Evolutionary conservation across 164 flowering plant genomes (phyloP).

Genomic region (Vitis labrusca): DNA sequence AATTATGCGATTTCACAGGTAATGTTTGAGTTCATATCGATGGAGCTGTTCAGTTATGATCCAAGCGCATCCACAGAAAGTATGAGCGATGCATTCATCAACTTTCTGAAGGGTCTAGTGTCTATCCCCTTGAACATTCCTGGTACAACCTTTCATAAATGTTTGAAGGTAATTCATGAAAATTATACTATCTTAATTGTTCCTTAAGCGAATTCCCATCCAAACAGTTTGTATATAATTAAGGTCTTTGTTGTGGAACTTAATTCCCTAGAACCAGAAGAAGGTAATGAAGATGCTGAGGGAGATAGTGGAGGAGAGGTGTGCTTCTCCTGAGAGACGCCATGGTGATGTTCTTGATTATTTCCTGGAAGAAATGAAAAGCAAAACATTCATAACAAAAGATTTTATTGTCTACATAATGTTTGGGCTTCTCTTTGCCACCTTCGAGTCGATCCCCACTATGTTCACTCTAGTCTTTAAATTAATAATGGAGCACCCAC

Average conservation of each 20-base stretch:
- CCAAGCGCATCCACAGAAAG: background rate
- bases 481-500: slow-evolving; percentile 33
- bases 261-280: slow-evolving; percentile 7
- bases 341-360: slow-evolving; percentile 31
- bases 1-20: background rate
- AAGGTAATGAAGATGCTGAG: slow-evolving; percentile 7
- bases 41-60: slow-evolving; percentile 15
- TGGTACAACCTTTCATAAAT: slow-evolving; percentile 27
- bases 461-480: slow-evolving; percentile 26
- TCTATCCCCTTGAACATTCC: slow-evolving; percentile 26
- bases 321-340: slow-evolving; percentile 9
- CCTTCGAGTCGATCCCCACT: slow-evolving; percentile 25
- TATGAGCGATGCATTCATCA: slow-evolving; percentile 2
- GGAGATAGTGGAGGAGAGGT: slow-evolving; percentile 20
- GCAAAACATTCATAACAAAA: slow-evolving; percentile 24
- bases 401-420: slow-evolving; percentile 23
- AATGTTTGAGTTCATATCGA: slow-evolving; percentile 18
- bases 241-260: too few species aligned
- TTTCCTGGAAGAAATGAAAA: slow-evolving; percentile 20
- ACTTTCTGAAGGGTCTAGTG: slow-evolving; percentile 5
- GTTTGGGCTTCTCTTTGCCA: slow-evolving; percentile 27
- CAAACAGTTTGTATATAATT: too few species aligned
- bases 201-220: too few species aligned
- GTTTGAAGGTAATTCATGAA: slow-evolving; percentile 10
- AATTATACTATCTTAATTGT: too few species aligned